A percentile compares a stretch with the other conserved stretches of the same genome.
Evolutionary conservation across 2,329 filamentous ascomycete genomes (phyloP).

Genomic region (Chrysoporthe austroafricana): DNA sequence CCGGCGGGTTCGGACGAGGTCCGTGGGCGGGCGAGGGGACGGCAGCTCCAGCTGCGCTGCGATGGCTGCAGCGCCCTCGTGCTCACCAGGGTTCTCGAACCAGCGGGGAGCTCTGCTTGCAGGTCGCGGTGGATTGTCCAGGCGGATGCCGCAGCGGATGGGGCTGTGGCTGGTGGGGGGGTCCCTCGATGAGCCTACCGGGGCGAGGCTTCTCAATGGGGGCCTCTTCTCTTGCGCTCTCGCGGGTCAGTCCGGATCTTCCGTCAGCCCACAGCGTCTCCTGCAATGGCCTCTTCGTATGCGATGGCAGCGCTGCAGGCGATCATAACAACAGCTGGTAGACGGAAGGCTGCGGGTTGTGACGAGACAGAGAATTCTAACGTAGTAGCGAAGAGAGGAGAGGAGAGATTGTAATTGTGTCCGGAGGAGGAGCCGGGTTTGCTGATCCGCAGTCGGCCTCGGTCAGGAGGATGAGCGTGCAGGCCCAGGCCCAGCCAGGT

Average conservation of each 20-base stretch:
- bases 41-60: not conserved
- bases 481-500: not conserved
- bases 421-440: constrained; percentile 2
- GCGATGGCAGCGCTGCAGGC: not conserved
- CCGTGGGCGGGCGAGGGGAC: not conserved
- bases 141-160: not conserved
- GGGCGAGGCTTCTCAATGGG: not conserved
- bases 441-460: constrained; percentile 12
- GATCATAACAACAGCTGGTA: constrained; percentile 8
- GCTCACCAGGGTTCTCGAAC: not conserved
- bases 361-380: not conserved
- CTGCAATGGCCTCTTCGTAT: constrained; percentile 10
- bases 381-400: not conserved
- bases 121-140: not conserved
- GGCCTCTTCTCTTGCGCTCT: not conserved
- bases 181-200: not conserved
- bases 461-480: not conserved
- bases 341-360: too few species aligned
- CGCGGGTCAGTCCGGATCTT: not conserved
- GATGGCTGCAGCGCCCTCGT: not conserved
- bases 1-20: constrained; percentile 7
- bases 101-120: not conserved
- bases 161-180: constrained; percentile 8
- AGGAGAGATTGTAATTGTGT: not conserved
- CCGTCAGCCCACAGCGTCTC: constrained; percentile 13